These are phyloP conservation scores for Cercospora sp. DNA, from an alignment of 2,329 filamentous ascomycete genomes.

Conservation along the genomic window DNA sequence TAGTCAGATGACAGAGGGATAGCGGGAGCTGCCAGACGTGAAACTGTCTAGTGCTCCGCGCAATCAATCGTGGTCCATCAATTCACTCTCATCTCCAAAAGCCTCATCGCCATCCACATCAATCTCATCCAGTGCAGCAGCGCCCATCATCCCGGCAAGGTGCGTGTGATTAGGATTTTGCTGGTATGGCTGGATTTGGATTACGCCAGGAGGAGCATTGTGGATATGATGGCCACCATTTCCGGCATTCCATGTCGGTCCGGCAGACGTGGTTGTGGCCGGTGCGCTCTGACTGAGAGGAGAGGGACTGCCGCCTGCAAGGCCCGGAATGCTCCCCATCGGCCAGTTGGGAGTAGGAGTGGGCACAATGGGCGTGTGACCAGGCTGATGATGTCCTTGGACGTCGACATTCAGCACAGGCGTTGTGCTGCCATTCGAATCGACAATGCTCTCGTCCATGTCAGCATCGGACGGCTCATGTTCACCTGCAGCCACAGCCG, in stretches of 20 bases:
- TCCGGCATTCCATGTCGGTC: constrained; percentile 26
- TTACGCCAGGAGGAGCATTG: constrained; percentile 8
- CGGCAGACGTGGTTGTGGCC: constrained; percentile 29
- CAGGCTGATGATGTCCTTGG: constrained; percentile 29
- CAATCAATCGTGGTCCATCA: constrained; percentile 38
- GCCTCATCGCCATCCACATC: constrained; percentile 44
- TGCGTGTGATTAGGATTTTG: constrained; percentile 31
- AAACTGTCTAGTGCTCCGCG: background rate
- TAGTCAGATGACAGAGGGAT: background rate
- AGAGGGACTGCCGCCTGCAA: constrained; percentile 13
- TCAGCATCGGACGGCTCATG: constrained; percentile 36
- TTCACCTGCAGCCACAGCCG: constrained; percentile 28
- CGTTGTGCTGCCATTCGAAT: constrained; percentile 35
- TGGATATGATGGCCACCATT: background rate
- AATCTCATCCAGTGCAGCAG: constrained; percentile 40
- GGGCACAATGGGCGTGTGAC: constrained; percentile 31
- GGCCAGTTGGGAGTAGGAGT: constrained; percentile 25
- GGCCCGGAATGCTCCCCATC: background rate
- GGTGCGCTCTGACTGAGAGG: constrained; percentile 36
- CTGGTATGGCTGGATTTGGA: background rate
- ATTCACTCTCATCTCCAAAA: constrained; percentile 49
- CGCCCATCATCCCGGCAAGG: constrained; percentile 42
- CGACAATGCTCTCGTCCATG: constrained; percentile 33
- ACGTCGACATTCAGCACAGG: constrained; percentile 35
- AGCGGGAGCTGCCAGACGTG: constrained; percentile 1